Conservation (phyloP, 331 rosid species). For the Rhamnella rubrinervis region DNA sequence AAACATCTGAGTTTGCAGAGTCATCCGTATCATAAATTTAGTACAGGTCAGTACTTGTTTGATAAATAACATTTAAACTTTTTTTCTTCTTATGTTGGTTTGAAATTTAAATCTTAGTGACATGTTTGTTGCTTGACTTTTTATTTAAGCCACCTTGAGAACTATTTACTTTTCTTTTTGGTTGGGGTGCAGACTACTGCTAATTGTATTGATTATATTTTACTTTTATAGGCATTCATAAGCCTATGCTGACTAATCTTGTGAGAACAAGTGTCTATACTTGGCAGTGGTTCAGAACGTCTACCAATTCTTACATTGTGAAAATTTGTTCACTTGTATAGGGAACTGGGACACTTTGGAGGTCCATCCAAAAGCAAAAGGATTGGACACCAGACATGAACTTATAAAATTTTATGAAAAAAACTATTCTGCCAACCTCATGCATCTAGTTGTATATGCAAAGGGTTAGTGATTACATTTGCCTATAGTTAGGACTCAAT, state of each 20-base stretch:
- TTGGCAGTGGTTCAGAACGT: conserved; percentile 9
- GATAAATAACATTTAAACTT: neutral
- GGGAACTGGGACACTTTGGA: conserved; percentile 98
- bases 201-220: neutral
- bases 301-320: conserved; percentile 18
- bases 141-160: no score
- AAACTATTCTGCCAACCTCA: conserved; percentile 84
- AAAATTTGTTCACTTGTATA: conserved; percentile 23
- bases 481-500: neutral
- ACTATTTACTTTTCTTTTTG: no score
- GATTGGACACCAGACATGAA: conserved; percentile 80
- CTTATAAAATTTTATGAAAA: conserved; percentile 74
- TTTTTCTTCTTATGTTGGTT: neutral
- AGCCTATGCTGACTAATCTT: no score
- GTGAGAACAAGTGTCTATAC: neutral
- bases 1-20: conserved; percentile 71
- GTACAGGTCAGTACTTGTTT: conserved; percentile 64
- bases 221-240: no score
- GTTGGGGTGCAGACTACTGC: no score
- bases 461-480: conserved; percentile 49
- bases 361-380: conserved; percentile 79
- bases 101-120: neutral
- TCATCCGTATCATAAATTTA: conserved; percentile 88
- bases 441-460: conserved; percentile 79
- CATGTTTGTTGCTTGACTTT: neutral